Percentiles rank a stretch among this genome's conserved stretches.
These are phyloP conservation scores for Jaltomata sinuosa DNA, from an alignment of 257 asterid genomes.

Conservation along the genomic window DNA sequence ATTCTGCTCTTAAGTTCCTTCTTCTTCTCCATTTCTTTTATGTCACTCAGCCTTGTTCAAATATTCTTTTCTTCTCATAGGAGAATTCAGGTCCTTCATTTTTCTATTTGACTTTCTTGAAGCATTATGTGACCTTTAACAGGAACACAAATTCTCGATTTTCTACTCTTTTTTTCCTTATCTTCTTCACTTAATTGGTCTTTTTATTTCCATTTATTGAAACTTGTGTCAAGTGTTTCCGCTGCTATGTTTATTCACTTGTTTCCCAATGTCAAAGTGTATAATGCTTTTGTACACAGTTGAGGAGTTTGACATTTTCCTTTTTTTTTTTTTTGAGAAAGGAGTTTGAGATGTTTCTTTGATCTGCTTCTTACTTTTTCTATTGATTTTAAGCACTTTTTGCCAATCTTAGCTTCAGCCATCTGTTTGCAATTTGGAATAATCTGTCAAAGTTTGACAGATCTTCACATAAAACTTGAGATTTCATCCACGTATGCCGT, in stretches of 20 bases:
- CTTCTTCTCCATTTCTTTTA: neutral
- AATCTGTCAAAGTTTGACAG: neutral
- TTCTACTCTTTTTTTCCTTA: neutral
- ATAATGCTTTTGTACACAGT: neutral
- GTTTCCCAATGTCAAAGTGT: neutral
- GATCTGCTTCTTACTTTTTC: neutral
- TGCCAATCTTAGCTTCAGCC: neutral
- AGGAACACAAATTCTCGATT: too few species aligned
- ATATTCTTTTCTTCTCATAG: neutral
- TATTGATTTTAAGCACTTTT: neutral
- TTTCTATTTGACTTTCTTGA: neutral
- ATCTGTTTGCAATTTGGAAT: neutral
- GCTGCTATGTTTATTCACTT: neutral
- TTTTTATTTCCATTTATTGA: neutral
- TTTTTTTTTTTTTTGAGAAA: too few species aligned
- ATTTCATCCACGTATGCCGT: neutral
- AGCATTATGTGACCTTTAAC: too few species aligned
- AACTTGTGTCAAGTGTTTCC: neutral
- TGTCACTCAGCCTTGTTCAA: neutral
- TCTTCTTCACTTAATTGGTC: neutral
- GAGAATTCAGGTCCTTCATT: too few species aligned
- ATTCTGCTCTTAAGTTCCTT: neutral
- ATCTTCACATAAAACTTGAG: neutral
- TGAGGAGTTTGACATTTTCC: neutral
- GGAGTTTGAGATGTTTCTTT: neutral